Percentiles rank a stretch among this genome's conserved stretches.
Conservation (phyloP, 352 stramenopile genomes). For the Aphanomyces euteiches region DNA sequence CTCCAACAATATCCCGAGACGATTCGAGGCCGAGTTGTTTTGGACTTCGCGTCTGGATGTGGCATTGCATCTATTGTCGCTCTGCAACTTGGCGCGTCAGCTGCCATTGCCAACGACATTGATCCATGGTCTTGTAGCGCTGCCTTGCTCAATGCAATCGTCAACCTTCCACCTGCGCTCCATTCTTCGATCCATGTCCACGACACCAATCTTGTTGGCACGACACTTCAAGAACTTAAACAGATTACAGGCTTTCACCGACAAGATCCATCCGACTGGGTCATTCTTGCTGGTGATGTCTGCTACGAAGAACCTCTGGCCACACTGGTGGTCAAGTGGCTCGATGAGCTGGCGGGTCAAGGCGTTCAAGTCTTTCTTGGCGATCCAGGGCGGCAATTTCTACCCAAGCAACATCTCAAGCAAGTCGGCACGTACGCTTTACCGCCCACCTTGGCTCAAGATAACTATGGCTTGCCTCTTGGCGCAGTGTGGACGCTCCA, state of each 20-base stretch:
- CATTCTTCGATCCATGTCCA: neutral
- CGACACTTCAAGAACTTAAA: neutral
- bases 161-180: neutral
- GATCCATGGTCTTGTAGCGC: constrained; percentile 18
- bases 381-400: constrained; percentile 21
- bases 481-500: neutral
- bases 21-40: neutral
- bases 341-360: neutral
- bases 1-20: neutral
- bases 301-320: constrained; percentile 29
- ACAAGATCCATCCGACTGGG: neutral
- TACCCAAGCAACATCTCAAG: neutral
- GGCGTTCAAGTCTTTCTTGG: constrained; percentile 14
- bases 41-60: constrained; percentile 25
- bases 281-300: constrained; percentile 27
- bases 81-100: constrained; percentile 1
- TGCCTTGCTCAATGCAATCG: constrained; percentile 3
- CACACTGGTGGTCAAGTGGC: constrained; percentile 8
- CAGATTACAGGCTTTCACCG: neutral
- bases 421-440: neutral
- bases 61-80: constrained; percentile 27
- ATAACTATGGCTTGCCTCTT: constrained; percentile 1
- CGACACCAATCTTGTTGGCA: constrained; percentile 6
- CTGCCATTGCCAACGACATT: constrained; percentile 28
- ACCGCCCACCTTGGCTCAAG: neutral